Evolutionary conservation across 2,329 filamentous ascomycete genomes (phyloP).

Genomic region (Aspergillus terreus): DNA sequence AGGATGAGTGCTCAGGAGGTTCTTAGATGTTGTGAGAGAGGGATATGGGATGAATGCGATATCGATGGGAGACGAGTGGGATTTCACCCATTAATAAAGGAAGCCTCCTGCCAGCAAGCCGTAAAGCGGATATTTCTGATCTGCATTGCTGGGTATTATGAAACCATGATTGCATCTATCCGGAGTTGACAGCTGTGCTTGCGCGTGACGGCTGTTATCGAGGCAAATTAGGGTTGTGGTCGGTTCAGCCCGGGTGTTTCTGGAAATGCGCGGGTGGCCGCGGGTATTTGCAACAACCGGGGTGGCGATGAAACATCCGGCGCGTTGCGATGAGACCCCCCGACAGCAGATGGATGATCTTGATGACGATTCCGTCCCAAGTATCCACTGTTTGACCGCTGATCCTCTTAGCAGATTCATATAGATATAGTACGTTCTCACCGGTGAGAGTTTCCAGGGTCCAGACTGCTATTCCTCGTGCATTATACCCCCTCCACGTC

Average conservation of each 20-base stretch:
- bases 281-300: constrained; percentile 19
- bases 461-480: not conserved
- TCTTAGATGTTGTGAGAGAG: not conserved
- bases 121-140: constrained; percentile 1
- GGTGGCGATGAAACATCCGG: not conserved
- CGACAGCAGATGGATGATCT: not conserved
- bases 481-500: not conserved
- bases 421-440: too few relatives aligned
- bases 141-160: not conserved
- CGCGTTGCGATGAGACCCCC: not conserved
- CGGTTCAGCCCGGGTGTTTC: constrained; percentile 16
- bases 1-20: not conserved
- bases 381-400: not conserved
- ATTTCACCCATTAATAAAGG: not conserved
- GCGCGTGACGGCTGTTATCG: not conserved
- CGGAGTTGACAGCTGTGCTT: not conserved
- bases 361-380: not conserved
- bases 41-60: not conserved
- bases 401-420: not conserved
- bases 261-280: constrained; percentile 2
- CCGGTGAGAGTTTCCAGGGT: too few relatives aligned
- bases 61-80: not conserved
- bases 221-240: constrained; percentile 1
- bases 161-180: constrained; percentile 1
- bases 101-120: not conserved